Evolutionary conservation across 768 basidiomycete genomes (phyloP).

Genomic region (Cystofilobasidium bisporidii): DNA sequence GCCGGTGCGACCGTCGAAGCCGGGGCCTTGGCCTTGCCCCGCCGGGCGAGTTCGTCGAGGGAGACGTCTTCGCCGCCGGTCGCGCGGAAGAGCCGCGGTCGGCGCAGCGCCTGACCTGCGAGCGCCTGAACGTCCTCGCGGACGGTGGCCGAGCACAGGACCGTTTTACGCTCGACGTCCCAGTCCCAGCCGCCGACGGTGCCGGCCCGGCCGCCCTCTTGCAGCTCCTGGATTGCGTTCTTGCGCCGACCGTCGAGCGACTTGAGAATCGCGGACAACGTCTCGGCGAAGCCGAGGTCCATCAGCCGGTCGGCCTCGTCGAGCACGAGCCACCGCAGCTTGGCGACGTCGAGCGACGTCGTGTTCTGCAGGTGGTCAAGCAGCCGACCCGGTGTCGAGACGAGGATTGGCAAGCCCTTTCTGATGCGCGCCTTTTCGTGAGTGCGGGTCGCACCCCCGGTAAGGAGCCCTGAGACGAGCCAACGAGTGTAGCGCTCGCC

Average conservation of each 20-base stretch:
- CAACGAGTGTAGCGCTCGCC: conserved; percentile 53
- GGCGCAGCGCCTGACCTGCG: conserved; percentile 66
- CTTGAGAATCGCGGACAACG: conserved; percentile 77
- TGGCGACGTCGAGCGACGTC: conserved; percentile 78
- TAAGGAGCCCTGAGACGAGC: conserved; percentile 85
- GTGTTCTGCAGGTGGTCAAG: conserved; percentile 97
- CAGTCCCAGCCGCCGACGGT: conserved; percentile 51
- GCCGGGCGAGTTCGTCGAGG: conserved; percentile 5
- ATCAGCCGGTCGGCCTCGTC: conserved; percentile 96
- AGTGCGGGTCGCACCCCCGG: conserved; percentile 82
- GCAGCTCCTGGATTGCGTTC: conserved; percentile 55
- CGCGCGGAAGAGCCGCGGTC: conserved; percentile 77
- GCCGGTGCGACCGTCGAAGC: neutral
- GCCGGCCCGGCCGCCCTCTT: conserved; percentile 40
- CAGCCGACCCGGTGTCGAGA: conserved; percentile 87
- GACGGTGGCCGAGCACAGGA: conserved; percentile 95
- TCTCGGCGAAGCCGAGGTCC: conserved; percentile 97
- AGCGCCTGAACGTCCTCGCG: conserved; percentile 88
- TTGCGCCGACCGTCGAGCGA: conserved; percentile 73
- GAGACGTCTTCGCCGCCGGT: conserved; percentile 45
- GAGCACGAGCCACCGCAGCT: conserved; percentile 88
- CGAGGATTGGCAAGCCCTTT: conserved; percentile 89
- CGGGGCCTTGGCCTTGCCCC: neutral
- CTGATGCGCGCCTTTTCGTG: conserved; percentile 94
- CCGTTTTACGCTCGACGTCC: conserved; percentile 55